Evolutionary conservation across 2,329 filamentous ascomycete genomes (phyloP).

Genomic region (Colletotrichum tropicicola): DNA sequence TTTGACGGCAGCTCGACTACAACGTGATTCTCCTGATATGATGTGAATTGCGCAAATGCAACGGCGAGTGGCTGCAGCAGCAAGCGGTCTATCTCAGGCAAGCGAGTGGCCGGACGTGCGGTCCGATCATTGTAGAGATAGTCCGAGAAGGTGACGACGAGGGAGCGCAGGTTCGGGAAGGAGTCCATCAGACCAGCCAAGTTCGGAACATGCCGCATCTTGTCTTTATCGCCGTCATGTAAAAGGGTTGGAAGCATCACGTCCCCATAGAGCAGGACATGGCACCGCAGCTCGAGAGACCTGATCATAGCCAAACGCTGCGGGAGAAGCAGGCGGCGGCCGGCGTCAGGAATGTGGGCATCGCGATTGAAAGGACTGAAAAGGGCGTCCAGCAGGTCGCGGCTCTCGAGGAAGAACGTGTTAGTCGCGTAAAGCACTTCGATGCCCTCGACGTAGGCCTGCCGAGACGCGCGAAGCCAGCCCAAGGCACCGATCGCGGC

Average conservation of each 20-base stretch:
- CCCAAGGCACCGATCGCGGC: conserved; percentile 39
- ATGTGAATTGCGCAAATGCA: not conserved
- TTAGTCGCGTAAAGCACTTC: conserved; percentile 41
- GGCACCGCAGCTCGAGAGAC: conserved; percentile 37
- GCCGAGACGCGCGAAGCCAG: conserved; percentile 40
- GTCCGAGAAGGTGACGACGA: not conserved
- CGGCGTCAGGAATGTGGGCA: not conserved
- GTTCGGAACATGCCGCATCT: not conserved
- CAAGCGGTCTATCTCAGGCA: conserved; percentile 8
- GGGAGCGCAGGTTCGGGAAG: not conserved
- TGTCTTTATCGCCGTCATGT: not conserved
- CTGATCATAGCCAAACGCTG: conserved; percentile 34
- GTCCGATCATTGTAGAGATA: not conserved
- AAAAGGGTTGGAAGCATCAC: not conserved
- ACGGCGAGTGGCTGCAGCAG: not conserved
- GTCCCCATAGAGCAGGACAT: conserved; percentile 29
- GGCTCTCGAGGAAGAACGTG: conserved; percentile 35
- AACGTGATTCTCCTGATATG: not conserved
- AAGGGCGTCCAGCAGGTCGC: conserved; percentile 33
- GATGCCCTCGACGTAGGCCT: conserved; percentile 42
- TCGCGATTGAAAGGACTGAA: no score
- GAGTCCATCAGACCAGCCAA: not conserved
- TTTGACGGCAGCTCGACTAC: conserved; percentile 5
- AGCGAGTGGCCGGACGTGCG: not conserved
- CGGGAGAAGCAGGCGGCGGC: conserved; percentile 29